phyloP scores from a whole-genome alignment of 495 filamentous ascomycete genomes.

The Daldinia childiae region DNA sequence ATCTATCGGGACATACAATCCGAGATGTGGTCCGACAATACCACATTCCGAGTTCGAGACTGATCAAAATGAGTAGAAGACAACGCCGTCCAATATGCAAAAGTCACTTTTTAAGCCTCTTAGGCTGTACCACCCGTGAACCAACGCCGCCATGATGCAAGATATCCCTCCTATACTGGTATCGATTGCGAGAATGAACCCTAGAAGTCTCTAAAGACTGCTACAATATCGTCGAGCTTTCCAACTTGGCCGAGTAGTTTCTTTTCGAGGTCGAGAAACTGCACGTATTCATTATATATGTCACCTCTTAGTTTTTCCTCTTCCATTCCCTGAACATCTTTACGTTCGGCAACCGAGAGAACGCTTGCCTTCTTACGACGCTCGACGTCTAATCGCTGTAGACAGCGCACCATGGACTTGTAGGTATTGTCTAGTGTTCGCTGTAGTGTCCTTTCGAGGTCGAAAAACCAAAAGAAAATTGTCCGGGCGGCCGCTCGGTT shows the following conservation, averaged over 20 bases:
- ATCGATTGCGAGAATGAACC: constrained; percentile 27
- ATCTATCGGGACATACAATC: constrained; percentile 15
- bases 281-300: constrained; percentile 71
- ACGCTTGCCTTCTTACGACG: constrained; percentile 70
- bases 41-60: not conserved
- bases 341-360: constrained; percentile 78
- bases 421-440: constrained; percentile 80
- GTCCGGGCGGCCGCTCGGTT: constrained; percentile 79
- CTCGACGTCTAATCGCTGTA: constrained; percentile 81
- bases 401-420: constrained; percentile 84
- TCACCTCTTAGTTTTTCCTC: constrained; percentile 75
- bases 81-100: constrained; percentile 39
- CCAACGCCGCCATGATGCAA: constrained; percentile 48
- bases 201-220: constrained; percentile 83
- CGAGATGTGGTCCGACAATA: constrained; percentile 2
- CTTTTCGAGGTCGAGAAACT: constrained; percentile 77
- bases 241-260: constrained; percentile 77
- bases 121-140: constrained; percentile 22
- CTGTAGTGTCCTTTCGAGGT: constrained; percentile 71
- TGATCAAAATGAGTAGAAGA: constrained; percentile 8
- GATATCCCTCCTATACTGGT: constrained; percentile 26
- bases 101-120: constrained; percentile 23
- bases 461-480: constrained; percentile 91
- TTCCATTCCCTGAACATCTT: constrained; percentile 82
- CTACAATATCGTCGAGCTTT: constrained; percentile 84